Base-by-base conservation (phyloP, 768 basidiomycete genomes). In the Rhodocollybia butyracea region DNA sequence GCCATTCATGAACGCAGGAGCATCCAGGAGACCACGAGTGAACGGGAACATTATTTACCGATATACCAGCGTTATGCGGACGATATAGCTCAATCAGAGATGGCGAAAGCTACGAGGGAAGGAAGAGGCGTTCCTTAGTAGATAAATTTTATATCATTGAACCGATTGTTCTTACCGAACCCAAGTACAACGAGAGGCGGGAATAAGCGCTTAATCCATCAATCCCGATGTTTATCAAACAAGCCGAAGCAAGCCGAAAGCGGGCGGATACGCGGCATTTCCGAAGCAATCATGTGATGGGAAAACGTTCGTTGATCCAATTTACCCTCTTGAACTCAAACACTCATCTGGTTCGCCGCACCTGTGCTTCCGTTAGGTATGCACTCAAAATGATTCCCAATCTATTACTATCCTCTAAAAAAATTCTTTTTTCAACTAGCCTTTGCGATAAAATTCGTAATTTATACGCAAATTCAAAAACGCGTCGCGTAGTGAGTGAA, bases 61-160 rank as follows among this genome's bases (percentile, higher is more conserved):
- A 77, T 85, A 1, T 81, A 80, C 57, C 76, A 70, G 7, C 75
- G 83, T 3, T 86, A 83, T 63, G 68, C 86, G 38, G 74, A 75
- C 7, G 76, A 86, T 59, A 80, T 83, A 59, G 77, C 81, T 2
- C 75, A 80, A 63, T 78, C 79, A 56, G 79, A 78, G 48, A 76
- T 73, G 29, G 81, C 81, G 0, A 80, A 79, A 57, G 81, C 80
- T 5, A 75, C 74, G 12, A 70, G 79, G 45, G 73, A 71, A 26
- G 79, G 80, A 4, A 66, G 69, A 56, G 54, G 58, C 7, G 67
- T 82, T 17, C 39, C 39, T 5, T 40, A 40, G 34, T 8, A 8
- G 21, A 19, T 40, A 19, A 6, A 40, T 63, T 80, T 76, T 47
- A 40, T 13, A 17, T 40, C 39, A 10, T 6, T 40, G 8, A 17